phyloP scores from a whole-genome alignment of 1,284 basidiomycete genomes.

The Apiotrichum veenhuisii region DNA sequence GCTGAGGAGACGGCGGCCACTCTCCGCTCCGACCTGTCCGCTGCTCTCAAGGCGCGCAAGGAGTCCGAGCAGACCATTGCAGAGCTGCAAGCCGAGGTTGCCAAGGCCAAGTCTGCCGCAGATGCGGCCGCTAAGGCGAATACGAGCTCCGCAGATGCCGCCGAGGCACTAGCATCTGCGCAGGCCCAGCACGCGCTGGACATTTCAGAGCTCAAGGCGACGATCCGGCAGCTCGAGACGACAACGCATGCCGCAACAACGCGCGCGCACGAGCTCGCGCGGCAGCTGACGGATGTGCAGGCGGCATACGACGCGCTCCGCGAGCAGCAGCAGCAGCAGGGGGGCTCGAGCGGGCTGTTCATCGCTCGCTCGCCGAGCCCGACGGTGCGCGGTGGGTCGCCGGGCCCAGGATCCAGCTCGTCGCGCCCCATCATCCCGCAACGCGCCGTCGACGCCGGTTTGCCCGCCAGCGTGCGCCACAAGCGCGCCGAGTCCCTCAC shows the following conservation, averaged over 20 bases:
- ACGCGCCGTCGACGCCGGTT: conserved; percentile 56
- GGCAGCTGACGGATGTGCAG: conserved; percentile 53
- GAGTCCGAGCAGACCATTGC: conserved; percentile 6
- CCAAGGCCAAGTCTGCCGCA: not conserved
- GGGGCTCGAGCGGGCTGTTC: conserved; percentile 5
- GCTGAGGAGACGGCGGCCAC: conserved; percentile 4
- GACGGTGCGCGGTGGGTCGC: not conserved
- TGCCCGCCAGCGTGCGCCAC: conserved; percentile 72
- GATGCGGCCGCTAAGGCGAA: not conserved
- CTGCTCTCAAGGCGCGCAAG: not conserved
- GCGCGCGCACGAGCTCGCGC: conserved; percentile 64
- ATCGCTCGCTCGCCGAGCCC: not conserved
- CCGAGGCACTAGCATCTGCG: conserved; percentile 12
- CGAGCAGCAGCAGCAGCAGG: conserved; percentile 1
- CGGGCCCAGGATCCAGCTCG: not conserved
- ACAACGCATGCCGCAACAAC: conserved; percentile 68
- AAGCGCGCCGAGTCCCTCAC: conserved; percentile 78
- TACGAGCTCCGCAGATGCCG: not conserved
- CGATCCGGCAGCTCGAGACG: conserved; percentile 69
- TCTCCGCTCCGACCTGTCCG: conserved; percentile 9
- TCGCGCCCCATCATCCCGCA: not conserved
- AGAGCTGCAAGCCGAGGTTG: not conserved
- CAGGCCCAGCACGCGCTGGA: conserved; percentile 71
- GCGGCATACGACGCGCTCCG: conserved; percentile 14
- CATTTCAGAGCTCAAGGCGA: conserved; percentile 68